phyloP scores from a whole-genome alignment of 805 yeast species.

The Brettanomyces anomalus region DNA sequence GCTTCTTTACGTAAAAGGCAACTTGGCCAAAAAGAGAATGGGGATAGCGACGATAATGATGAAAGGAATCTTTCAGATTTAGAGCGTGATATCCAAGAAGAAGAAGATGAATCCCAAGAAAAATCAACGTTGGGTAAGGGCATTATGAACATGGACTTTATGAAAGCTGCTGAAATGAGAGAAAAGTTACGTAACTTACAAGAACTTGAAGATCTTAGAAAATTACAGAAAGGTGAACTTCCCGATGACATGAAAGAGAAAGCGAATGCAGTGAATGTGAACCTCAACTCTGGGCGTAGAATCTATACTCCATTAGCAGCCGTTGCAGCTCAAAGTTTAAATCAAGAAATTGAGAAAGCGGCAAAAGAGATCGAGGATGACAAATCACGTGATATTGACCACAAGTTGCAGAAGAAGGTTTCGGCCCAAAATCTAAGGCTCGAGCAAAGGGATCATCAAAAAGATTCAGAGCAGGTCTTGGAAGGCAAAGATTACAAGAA shows the following conservation, averaged over 20 bases:
- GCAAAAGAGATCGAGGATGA: slow-evolving; percentile 42
- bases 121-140: slow-evolving; percentile 66
- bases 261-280: slow-evolving; percentile 36
- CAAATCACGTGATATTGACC: slow-evolving; percentile 36
- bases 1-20: slow-evolving; percentile 68
- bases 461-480: slow-evolving; percentile 43
- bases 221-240: slow-evolving; percentile 36
- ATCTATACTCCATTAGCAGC: slow-evolving; percentile 59
- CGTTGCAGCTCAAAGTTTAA: slow-evolving; percentile 27
- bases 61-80: slow-evolving; percentile 41
- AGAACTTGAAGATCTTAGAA: slow-evolving; percentile 41
- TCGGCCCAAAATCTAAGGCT: slow-evolving; percentile 5
- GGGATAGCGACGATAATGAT: slow-evolving; percentile 37
- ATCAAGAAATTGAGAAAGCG: slow-evolving; percentile 28
- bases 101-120: slow-evolving; percentile 29
- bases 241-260: slow-evolving; percentile 30
- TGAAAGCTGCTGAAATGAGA: slow-evolving; percentile 80
- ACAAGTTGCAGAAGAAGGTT: slow-evolving; percentile 24
- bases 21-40: slow-evolving; percentile 33
- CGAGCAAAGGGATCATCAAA: slow-evolving; percentile 18
- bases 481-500: slow-evolving; percentile 5
- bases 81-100: slow-evolving; percentile 36
- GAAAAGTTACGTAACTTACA: slow-evolving; percentile 50
- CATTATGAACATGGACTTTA: slow-evolving; percentile 87
- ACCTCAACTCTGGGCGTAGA: slow-evolving; percentile 70